Evolutionary conservation across 148 eudicot genomes (phyloP), one percentile per base, ranked within the genome.

Genomic region (Spergularia marina): DNA sequence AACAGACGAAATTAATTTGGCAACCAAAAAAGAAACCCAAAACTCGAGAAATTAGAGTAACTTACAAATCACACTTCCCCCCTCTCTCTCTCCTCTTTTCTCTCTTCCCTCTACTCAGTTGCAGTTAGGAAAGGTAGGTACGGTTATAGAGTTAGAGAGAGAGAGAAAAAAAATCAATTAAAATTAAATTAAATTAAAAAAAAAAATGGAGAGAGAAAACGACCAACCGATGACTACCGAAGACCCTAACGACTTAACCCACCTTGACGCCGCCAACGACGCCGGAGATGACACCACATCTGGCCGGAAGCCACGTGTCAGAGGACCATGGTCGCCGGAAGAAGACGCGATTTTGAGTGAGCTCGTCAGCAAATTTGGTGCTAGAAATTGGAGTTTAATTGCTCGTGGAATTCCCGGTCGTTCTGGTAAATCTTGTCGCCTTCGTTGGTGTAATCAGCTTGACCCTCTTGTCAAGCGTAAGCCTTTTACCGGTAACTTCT

Each of bases 401-500:
- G 91, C 91, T n/a, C 80, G 85, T 1, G 91, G 87, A 6, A 86
- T 90, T 44, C 88, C 94, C 1, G 91, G 91, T 9, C 85, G 94
- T 47, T 86, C 94, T 51, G 89, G 89, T 23, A 90, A 90, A 63
- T 86, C 89, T 15, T 90, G 94, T 65, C 91, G 94, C 3, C 87
- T 90, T 15, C 87, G 91, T 1, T 90, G 94, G 94, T 90, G 91
- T 73, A 90, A 90, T 77, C 94, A 90, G 82, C 88, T 90, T 30
- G 87, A 90, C 47, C 94, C 94, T 61, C 23, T 68, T 53, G 81
- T 90, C 16, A 85, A 84, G 63, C 94, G 90, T 78, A 85, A 90
- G 64, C 92, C 90, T 63, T 90, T 91, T 71, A 81, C 97, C 56
- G 91, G 97, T 91, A 85, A 76, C 58, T 15, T 14, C 36, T 30